phyloP scores from a whole-genome alignment of 1,284 basidiomycete genomes.

The Pseudozyma tsukubaensis region DNA sequence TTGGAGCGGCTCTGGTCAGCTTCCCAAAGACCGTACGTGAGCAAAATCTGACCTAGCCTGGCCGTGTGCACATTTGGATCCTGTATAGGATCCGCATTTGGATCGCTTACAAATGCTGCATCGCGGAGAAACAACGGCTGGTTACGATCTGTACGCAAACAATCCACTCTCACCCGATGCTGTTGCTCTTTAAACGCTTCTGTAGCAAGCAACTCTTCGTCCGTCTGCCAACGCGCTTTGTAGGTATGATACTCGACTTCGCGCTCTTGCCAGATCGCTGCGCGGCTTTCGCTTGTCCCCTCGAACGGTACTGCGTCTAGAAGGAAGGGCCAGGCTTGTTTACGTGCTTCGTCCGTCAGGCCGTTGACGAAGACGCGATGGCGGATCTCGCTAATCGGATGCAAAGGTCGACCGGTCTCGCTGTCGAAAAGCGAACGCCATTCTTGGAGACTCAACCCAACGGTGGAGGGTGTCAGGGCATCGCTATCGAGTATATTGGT shows the following conservation, averaged over 20 bases:
- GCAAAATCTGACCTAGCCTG: conserved; percentile 80
- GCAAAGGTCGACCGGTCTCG: conserved; percentile 34
- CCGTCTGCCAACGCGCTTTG: conserved; percentile 48
- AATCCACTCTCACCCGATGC: conserved; percentile 93
- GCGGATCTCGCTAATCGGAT: conserved; percentile 34
- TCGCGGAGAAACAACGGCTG: conserved; percentile 79
- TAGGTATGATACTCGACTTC: conserved; percentile 43
- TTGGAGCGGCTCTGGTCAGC: conserved; percentile 9
- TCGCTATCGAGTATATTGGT: conserved; percentile 1
- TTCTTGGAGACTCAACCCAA: conserved; percentile 35
- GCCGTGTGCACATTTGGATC: conserved; percentile 86
- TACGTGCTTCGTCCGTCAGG: conserved; percentile 42
- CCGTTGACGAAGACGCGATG: conserved; percentile 59
- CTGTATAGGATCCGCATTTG: conserved; percentile 49
- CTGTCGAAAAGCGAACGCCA: conserved; percentile 54
- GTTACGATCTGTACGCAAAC: conserved; percentile 92
- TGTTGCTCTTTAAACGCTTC: conserved; percentile 73
- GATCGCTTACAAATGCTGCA: conserved; percentile 50
- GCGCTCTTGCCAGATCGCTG: conserved; percentile 28
- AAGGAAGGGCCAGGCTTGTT: conserved; percentile 85
- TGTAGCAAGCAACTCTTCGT: conserved; percentile 22
- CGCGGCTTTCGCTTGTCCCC: conserved; percentile 61
- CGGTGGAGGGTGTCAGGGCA: background rate
- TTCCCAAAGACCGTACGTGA: conserved; percentile 78
- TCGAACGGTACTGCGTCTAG: conserved; percentile 87